These are phyloP conservation scores for Lachancea mirantina DNA, from an alignment of 805 yeast species.

Conservation along the genomic window DNA sequence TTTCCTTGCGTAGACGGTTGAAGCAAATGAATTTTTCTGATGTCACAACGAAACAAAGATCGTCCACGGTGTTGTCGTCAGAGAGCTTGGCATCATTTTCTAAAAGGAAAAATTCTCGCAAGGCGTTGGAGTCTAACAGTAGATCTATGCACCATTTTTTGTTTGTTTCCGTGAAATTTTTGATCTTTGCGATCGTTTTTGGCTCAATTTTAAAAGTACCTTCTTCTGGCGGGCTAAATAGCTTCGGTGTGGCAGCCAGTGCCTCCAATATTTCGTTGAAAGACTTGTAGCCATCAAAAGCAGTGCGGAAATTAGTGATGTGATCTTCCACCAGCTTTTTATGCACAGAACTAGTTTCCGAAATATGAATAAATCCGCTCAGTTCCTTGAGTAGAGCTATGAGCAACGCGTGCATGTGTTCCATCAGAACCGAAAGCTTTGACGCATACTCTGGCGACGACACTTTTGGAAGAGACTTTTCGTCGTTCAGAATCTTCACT, in stretches of 20 bases:
- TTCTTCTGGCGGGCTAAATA: constrained; percentile 11
- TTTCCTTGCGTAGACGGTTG: constrained; percentile 15
- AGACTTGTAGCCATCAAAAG: constrained; percentile 17
- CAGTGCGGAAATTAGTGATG: constrained; percentile 17
- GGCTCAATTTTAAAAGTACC: constrained; percentile 14
- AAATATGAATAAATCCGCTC: constrained; percentile 17
- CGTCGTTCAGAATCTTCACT: constrained; percentile 5
- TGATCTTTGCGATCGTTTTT: constrained; percentile 11
- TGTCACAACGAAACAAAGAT: too few relatives aligned
- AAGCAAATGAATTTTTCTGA: not conserved
- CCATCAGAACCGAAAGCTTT: constrained; percentile 10
- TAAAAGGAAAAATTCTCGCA: constrained; percentile 11
- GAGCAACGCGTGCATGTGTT: constrained; percentile 12
- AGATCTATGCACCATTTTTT: constrained; percentile 14
- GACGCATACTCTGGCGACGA: constrained; percentile 5
- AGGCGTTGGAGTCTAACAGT: constrained; percentile 12
- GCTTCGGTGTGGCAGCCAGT: constrained; percentile 11
- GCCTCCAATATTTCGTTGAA: constrained; percentile 11
- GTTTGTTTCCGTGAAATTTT: constrained; percentile 14
- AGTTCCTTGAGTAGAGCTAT: constrained; percentile 16
- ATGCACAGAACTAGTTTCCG: constrained; percentile 12
- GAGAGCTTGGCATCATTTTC: too few relatives aligned
- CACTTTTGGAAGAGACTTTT: not conserved
- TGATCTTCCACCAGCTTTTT: constrained; percentile 14
- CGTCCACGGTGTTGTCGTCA: too few relatives aligned